Conservation (phyloP, 2,329 filamentous ascomycete genomes). For the Pyrenophora seminiperda region DNA sequence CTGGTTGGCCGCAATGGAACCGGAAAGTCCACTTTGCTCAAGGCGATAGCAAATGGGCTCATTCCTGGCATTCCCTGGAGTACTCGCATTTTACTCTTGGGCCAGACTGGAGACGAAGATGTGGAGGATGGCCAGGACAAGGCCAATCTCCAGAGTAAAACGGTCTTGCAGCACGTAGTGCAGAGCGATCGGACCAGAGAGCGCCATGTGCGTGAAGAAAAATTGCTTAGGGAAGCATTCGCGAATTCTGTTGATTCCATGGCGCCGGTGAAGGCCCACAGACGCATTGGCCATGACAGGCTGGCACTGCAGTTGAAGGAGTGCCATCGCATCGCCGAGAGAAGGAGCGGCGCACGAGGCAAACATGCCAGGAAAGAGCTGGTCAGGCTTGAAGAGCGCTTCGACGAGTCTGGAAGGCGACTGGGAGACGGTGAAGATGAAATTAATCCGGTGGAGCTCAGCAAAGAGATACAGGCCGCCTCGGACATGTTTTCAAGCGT, state of each 20-base stretch:
- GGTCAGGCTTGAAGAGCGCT: constrained; percentile 68
- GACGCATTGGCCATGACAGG: constrained; percentile 66
- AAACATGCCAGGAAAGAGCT: constrained; percentile 76
- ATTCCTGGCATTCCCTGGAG: constrained; percentile 66
- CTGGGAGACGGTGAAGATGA: constrained; percentile 60
- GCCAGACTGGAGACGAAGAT: constrained; percentile 36
- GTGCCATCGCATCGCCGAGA: constrained; percentile 72
- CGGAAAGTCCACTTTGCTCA: constrained; percentile 79
- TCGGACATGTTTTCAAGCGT: constrained; percentile 71
- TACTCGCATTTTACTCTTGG: constrained; percentile 43
- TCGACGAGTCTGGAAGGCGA: constrained; percentile 61
- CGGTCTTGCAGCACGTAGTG: constrained; percentile 71
- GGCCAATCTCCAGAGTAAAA: constrained; percentile 37
- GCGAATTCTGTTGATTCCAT: constrained; percentile 61
- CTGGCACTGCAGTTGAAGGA: constrained; percentile 68
- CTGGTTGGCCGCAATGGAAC: constrained; percentile 80
- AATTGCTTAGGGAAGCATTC: constrained; percentile 65
- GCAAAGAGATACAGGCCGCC: constrained; percentile 70
- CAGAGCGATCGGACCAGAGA: constrained; percentile 57
- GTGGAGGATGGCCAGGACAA: constrained; percentile 43
- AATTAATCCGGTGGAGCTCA: constrained; percentile 62
- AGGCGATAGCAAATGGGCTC: constrained; percentile 76
- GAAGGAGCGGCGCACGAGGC: constrained; percentile 76
- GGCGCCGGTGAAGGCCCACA: constrained; percentile 64
- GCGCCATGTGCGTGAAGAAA: constrained; percentile 65